phyloP scores from a whole-genome alignment of 345 rosid genomes.

The Gossypium anomalum region DNA sequence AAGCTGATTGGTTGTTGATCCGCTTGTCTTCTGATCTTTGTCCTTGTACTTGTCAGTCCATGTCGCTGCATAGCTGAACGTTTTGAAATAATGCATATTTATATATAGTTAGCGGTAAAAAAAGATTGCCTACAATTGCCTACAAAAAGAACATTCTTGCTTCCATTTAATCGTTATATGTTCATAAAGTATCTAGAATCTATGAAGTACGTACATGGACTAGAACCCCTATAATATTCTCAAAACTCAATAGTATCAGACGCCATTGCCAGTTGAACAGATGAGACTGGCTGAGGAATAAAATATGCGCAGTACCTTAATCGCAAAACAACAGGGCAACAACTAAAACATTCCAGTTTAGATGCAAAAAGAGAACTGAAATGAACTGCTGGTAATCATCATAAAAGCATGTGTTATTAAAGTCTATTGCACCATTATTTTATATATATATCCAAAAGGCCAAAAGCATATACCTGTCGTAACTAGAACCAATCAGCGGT shows the following conservation, averaged over 20 bases:
- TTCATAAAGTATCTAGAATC: neutral
- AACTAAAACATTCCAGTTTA: neutral
- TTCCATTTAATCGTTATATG: neutral
- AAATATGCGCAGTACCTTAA: too few relatives aligned
- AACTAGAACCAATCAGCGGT: slow-evolving; percentile 70
- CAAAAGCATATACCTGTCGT: slow-evolving; percentile 52
- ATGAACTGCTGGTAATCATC: neutral
- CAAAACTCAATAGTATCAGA: neutral
- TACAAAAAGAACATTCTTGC: neutral
- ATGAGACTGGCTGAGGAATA: neutral
- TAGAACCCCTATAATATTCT: neutral
- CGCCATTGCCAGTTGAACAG: neutral
- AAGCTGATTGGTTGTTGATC: slow-evolving; percentile 61
- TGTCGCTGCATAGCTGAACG: slow-evolving; percentile 75
- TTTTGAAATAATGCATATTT: neutral
- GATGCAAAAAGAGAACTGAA: neutral
- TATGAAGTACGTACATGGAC: neutral
- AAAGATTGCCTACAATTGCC: neutral
- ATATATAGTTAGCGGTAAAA: slow-evolving; percentile 48
- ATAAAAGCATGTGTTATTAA: neutral
- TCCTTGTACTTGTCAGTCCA: slow-evolving; percentile 82
- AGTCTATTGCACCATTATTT: neutral
- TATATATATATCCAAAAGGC: neutral
- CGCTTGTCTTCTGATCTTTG: slow-evolving; percentile 39
- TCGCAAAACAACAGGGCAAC: neutral